Evolutionary conservation across 495 filamentous ascomycete species (phyloP), one percentile per base, ranked within the genome.

Genomic region (Sporormia fimetaria): DNA sequence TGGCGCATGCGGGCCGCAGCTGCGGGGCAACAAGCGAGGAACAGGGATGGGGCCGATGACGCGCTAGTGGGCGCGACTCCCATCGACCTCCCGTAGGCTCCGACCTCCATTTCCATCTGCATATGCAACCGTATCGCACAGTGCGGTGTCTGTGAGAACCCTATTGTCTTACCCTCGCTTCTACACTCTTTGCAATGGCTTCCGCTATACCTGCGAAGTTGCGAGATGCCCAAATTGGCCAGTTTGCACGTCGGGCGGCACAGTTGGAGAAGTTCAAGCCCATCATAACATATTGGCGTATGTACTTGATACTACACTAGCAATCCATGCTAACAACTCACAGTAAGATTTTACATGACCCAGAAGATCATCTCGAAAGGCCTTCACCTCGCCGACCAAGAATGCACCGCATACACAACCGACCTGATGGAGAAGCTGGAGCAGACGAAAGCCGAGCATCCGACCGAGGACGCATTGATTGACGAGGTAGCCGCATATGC

Each of bases 281-380:
- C 9, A 78, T 87, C 42, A 73, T 95, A 33, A 70, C 87, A 24
- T 96, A 95, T 58, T 96, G 87, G 82, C 94, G 88, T 94, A 69
- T 62, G 81, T 24, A 43, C 12, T 2, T 22, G 14, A 16, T 11
- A 22, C 21, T 23, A 18, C 5, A 12, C 38, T 12, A 15, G 10
- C n/a, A 15, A 6, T 26, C n/a, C 20, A 10, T 21, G 21, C 49
- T 55, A 33, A 56, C 35, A 23, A 23, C 29, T 31, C 23, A 34
- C 44, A 94, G 87, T 87, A 59, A 81, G 90, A 50, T 95, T 87
- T 58, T 87, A 80, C 74, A 83, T 88, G 23, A 81, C 92, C 43
- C 85, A 95, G 50, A 83, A 93, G 52, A 87, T 95, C 37, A 76
- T 99, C 4, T 67, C 73, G 11, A 81, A 76, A 60, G 66, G 71